phyloP scores from a whole-genome alignment of 225 moss, liverwort and hornwort species.

The Anthoceros angustus region DNA sequence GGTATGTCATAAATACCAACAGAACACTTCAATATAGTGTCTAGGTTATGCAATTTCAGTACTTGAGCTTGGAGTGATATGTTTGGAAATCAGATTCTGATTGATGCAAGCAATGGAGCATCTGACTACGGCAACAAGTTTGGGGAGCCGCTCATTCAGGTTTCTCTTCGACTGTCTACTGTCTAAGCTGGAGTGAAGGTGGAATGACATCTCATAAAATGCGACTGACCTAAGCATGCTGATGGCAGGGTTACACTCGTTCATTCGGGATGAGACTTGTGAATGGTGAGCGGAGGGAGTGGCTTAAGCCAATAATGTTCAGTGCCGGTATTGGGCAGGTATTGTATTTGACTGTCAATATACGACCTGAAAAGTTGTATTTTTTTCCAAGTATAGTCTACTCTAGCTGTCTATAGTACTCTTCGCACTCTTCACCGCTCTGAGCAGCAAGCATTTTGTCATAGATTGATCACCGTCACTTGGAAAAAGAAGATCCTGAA shows the following conservation, averaged over 20 bases:
- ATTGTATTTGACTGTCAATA: background rate
- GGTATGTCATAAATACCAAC: slow-evolving; percentile 19
- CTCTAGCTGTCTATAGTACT: too few species aligned
- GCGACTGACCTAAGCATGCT: background rate
- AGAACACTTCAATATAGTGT: background rate
- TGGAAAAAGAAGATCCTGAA: slow-evolving; percentile 68
- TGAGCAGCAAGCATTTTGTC: background rate
- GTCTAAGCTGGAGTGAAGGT: background rate
- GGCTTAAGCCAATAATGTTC: slow-evolving; percentile 99
- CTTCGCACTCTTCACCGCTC: background rate
- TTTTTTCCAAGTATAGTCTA: too few species aligned
- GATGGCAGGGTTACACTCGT: slow-evolving; percentile 70
- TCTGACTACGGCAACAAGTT: slow-evolving; percentile 99
- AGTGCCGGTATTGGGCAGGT: slow-evolving; percentile 99
- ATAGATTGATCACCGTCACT: slow-evolving; percentile 92
- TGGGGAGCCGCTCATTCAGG: slow-evolving; percentile 97
- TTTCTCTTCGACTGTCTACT: slow-evolving; percentile 7
- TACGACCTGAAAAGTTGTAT: background rate
- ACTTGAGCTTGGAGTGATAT: background rate
- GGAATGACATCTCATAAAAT: background rate
- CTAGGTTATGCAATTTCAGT: background rate
- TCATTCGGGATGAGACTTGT: slow-evolving; percentile 91
- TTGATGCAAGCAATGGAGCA: slow-evolving; percentile 97
- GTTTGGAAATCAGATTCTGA: slow-evolving; percentile 49
- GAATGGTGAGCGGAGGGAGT: slow-evolving; percentile 93